These are phyloP conservation scores for Neofusicoccum ribis DNA, from an alignment of 2,329 filamentous ascomycete genomes.

Conservation along the genomic window DNA sequence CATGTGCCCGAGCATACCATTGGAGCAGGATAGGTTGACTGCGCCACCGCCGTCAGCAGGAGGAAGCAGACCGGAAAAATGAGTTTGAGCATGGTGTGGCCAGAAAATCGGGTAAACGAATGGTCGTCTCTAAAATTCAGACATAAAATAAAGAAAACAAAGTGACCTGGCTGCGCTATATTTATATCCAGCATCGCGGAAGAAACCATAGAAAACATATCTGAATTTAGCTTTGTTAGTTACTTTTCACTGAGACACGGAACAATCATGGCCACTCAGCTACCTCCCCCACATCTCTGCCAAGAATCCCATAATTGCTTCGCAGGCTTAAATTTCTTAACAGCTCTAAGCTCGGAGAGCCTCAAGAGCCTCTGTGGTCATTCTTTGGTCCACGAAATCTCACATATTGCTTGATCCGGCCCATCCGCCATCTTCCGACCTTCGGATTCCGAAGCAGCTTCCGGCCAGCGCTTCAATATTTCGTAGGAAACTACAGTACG, in stretches of 20 bases:
- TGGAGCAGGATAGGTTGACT: conserved; percentile 29
- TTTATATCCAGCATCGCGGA: neutral
- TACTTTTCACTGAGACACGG: neutral
- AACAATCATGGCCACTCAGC: neutral
- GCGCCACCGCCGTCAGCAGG: neutral
- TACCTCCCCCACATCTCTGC: neutral
- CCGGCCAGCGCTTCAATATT: too few species aligned
- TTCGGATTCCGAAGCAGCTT: too few species aligned
- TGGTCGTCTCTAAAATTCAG: neutral
- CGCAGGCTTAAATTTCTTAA: too few species aligned
- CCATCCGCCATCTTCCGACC: too few species aligned
- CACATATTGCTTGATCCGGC: too few species aligned
- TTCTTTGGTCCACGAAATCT: too few species aligned
- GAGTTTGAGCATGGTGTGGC: neutral
- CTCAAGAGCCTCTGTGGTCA: too few species aligned
- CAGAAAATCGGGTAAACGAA: neutral
- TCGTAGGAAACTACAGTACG: too few species aligned
- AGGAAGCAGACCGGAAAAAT: neutral
- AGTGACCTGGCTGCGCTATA: neutral
- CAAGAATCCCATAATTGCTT: neutral
- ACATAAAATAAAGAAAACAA: neutral
- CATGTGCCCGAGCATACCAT: conserved; percentile 40
- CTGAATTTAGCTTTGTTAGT: neutral
- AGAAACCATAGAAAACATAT: neutral
- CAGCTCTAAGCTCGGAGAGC: too few species aligned